Base-by-base conservation (phyloP, 176 grass and related monocot species). In the Oryza australiensis region DNA sequence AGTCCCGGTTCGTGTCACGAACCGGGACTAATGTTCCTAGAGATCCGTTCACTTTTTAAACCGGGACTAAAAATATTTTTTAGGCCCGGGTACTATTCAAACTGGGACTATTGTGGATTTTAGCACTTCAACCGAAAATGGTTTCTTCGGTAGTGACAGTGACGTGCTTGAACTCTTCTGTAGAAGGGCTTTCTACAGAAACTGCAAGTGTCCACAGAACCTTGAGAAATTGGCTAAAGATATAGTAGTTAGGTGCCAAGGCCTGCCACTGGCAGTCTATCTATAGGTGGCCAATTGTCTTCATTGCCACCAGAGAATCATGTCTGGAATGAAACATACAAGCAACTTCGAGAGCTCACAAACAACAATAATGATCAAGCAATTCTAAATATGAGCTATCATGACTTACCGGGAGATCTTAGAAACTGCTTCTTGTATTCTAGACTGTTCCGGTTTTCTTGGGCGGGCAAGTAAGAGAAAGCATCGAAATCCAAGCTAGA, bases 211-310 rank as follows among this genome's bases (percentile, higher is more conserved):
- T 45, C 90, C 87, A n/a, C 28, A 0, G 29, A 7, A 78, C 9
- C 64, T 92, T 12, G 9, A 18, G 33, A 12, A 59, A 2, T 64
- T 74, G 70, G 83, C 83, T 32, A 2, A 13, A 62, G 27, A 51
- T 69, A 86, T 92, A 70, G 90, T 89, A 37, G 30, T 64, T 6
- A 62, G 83, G 24, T 92, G 90, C 46, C 48, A 80, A 40, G 90
- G 64, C 14, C 45, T 80, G 30, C 78, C 78, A 70, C 65, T 80
- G 11, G 78, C 78, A 80, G 69, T 80, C 11, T 83, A 10, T 69
- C 86, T 11, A 57, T 92, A n/a, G 90, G 67, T 12, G 64, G 79
- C 12, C 9, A 89, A 18, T 64, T 92, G 29, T 86, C 87, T 46
- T 81, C 72, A 41, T 41, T 51, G 16, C 4, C 18, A 51, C 48